A percentile compares a stretch with the other conserved stretches of the same genome.
Evolutionary conservation across 768 basidiomycete species (phyloP).

Genomic region (Xanthoconium stramineum): DNA sequence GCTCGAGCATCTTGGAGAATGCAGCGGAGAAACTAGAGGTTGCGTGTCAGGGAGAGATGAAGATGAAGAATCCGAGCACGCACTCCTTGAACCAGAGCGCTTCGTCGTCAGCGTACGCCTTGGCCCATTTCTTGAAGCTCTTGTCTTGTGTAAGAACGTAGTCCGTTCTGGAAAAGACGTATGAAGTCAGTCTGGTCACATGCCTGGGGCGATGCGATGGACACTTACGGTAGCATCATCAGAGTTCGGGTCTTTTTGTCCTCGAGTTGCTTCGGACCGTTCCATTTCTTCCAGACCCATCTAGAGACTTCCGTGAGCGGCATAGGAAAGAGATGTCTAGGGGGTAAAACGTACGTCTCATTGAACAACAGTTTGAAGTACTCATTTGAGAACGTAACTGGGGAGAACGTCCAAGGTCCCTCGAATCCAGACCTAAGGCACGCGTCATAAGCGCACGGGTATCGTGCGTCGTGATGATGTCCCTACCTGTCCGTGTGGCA

Average conservation of each 20-base stretch:
- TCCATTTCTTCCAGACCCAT: slow-evolving; percentile 96
- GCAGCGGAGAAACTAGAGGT: slow-evolving; percentile 72
- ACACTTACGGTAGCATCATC: slow-evolving; percentile 92
- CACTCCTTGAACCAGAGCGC: slow-evolving; percentile 94
- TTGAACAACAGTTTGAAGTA: slow-evolving; percentile 82
- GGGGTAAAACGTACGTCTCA: slow-evolving; percentile 57
- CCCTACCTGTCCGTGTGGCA: slow-evolving; percentile 79
- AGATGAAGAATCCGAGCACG: slow-evolving; percentile 26
- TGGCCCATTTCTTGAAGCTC: slow-evolving; percentile 84
- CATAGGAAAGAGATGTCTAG: not conserved
- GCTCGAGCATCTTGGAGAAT: slow-evolving; percentile 80
- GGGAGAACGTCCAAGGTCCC: slow-evolving; percentile 95
- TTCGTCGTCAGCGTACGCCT: slow-evolving; percentile 83
- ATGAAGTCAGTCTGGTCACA: not conserved
- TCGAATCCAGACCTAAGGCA: slow-evolving; percentile 66
- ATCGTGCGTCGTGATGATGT: not conserved
- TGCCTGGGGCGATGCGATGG: not conserved
- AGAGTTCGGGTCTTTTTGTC: slow-evolving; percentile 86
- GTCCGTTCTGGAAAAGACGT: slow-evolving; percentile 56
- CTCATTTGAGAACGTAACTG: slow-evolving; percentile 83
- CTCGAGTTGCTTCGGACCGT: slow-evolving; percentile 88
- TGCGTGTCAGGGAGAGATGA: not conserved
- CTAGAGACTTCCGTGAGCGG: slow-evolving; percentile 27
- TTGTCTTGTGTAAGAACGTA: slow-evolving; percentile 89
- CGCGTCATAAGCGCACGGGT: not conserved